Conservation (phyloP, 192 early-diverging fungal genomes). For the Coemansia erecta region DNA sequence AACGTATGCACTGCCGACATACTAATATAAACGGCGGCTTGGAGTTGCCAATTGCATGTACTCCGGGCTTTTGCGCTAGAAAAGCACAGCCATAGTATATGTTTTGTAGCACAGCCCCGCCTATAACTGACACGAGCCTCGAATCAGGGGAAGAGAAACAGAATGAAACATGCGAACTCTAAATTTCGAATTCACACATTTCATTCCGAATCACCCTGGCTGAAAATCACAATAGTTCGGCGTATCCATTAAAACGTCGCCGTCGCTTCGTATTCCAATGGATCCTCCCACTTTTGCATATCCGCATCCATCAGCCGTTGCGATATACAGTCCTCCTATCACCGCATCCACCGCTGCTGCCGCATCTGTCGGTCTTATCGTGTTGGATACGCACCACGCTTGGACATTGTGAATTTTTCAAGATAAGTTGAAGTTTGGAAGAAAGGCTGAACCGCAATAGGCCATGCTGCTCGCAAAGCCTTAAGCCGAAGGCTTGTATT, state of each 20-base stretch:
- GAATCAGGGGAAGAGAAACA: background rate
- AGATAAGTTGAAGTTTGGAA: constrained; percentile 13
- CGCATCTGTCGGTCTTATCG: background rate
- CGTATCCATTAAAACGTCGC: constrained; percentile 8
- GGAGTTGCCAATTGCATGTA: too few species aligned
- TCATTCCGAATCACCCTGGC: too few species aligned
- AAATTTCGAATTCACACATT: constrained; percentile 8
- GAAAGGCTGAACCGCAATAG: constrained; percentile 8
- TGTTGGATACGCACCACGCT: constrained; percentile 47
- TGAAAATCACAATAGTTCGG: too few species aligned
- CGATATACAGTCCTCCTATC: constrained; percentile 1
- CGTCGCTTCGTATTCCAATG: background rate
- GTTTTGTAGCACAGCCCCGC: too few species aligned
- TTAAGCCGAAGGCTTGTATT: background rate
- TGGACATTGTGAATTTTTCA: constrained; percentile 41
- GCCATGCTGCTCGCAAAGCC: background rate
- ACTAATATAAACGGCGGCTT: too few species aligned
- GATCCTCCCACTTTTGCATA: background rate
- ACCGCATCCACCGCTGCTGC: constrained; percentile 4
- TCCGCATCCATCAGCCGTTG: background rate
- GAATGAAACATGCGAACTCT: background rate
- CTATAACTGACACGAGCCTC: background rate
- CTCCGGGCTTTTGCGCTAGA: too few species aligned
- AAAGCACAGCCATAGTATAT: too few species aligned
- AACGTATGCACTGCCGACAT: too few species aligned